Evolutionary conservation across 1,284 basidiomycete species (phyloP).

Genomic region (Ceratobasidium sp.): DNA sequence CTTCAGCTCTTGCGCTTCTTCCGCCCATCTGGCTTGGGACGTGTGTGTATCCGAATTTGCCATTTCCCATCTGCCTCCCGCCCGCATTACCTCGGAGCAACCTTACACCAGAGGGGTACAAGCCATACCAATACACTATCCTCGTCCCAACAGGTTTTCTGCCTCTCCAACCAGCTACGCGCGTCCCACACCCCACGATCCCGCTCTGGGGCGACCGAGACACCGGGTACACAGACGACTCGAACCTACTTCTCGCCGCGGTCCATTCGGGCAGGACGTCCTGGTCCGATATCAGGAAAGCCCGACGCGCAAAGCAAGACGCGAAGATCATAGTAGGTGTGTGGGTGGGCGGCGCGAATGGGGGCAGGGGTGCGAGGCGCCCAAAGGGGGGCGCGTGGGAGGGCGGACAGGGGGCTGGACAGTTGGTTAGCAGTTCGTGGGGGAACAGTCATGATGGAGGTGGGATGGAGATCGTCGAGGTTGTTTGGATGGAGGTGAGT

Average conservation of each 20-base stretch:
- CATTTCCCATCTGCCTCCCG: constrained; percentile 40
- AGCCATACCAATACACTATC: constrained; percentile 26
- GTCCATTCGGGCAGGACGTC: constrained; percentile 6
- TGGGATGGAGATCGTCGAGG: constrained; percentile 42
- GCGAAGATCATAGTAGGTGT: constrained; percentile 41
- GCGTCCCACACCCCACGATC: constrained; percentile 13
- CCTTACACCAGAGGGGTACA: constrained; percentile 35
- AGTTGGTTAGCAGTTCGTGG: constrained; percentile 43
- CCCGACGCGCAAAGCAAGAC: constrained; percentile 21
- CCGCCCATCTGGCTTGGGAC: constrained; percentile 43
- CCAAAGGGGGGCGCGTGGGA: constrained; percentile 35
- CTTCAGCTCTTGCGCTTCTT: constrained; percentile 29
- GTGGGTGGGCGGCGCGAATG: constrained; percentile 39
- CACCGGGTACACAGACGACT: constrained; percentile 47
- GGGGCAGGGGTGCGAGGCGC: constrained; percentile 4
- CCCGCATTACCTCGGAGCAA: constrained; percentile 11
- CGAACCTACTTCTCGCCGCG: constrained; percentile 42
- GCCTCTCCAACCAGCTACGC: constrained; percentile 16
- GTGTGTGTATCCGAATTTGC: constrained; percentile 45
- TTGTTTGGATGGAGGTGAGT: constrained; percentile 42
- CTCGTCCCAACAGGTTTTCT: constrained; percentile 24
- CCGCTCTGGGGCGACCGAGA: constrained; percentile 21
- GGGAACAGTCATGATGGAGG: constrained; percentile 46
- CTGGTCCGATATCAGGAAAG: constrained; percentile 26
- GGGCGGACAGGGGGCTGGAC: constrained; percentile 9